These are phyloP conservation scores for Tephrocybe sp. DNA, from an alignment of 768 basidiomycete species.

Conservation along the genomic window DNA sequence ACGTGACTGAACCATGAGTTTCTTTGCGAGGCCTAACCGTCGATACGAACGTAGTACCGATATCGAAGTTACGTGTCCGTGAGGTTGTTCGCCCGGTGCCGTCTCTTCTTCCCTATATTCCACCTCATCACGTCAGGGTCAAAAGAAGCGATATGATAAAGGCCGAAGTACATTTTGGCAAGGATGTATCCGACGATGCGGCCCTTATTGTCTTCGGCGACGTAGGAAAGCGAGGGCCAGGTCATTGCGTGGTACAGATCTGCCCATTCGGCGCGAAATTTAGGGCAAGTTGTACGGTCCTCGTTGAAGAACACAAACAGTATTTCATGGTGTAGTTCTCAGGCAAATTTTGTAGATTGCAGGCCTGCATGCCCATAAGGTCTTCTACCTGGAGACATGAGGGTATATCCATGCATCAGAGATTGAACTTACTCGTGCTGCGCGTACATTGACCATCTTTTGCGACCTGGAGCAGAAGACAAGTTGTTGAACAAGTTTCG, in stretches of 20 bases:
- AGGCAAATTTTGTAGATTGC: conserved; percentile 92
- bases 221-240: conserved; percentile 95
- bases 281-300: not conserved
- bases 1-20: conserved; percentile 95
- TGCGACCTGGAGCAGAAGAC: not conserved
- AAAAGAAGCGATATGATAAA: conserved; percentile 3
- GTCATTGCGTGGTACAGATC: conserved; percentile 91
- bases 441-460: conserved; percentile 44
- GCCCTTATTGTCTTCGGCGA: conserved; percentile 90
- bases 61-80: conserved; percentile 97
- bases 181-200: conserved; percentile 94
- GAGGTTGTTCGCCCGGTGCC: conserved; percentile 62
- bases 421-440: conserved; percentile 32
- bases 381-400: conserved; percentile 71
- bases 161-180: conserved; percentile 76
- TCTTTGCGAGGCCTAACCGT: conserved; percentile 90
- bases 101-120: conserved; percentile 63
- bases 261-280: conserved; percentile 30
- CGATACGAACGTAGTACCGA: conserved; percentile 91
- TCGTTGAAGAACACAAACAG: conserved; percentile 42
- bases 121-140: conserved; percentile 14
- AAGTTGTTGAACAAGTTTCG: not conserved
- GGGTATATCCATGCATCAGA: not conserved
- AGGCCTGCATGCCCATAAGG: conserved; percentile 92
- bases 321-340: conserved; percentile 92